Percentiles rank a stretch among this genome's conserved stretches.
Conservation (phyloP, 257 asterid species). For the Solanum lycopersicoides region DNA sequence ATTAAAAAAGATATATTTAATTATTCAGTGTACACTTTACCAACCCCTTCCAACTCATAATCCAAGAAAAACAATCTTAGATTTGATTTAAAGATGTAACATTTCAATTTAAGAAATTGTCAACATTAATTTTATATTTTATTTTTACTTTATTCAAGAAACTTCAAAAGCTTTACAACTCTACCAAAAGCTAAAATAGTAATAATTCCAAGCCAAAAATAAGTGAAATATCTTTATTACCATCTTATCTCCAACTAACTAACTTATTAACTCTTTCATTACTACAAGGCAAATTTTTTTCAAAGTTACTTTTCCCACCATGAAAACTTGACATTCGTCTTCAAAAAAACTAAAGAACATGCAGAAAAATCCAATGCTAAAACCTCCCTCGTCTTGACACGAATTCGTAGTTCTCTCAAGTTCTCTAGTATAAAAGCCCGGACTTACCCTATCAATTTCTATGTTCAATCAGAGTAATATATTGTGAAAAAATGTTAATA, state of each 20-base stretch:
- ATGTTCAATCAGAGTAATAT: neutral
- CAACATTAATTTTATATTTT: neutral
- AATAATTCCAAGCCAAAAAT: neutral
- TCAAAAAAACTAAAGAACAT: neutral
- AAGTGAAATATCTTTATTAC: neutral
- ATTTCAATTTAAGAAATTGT: neutral
- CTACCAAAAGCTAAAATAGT: neutral
- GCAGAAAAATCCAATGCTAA: neutral
- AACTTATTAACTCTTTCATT: neutral
- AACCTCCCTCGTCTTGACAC: neutral
- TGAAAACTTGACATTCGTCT: neutral
- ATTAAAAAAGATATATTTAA: neutral
- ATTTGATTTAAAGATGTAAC: neutral
- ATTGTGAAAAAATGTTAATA: neutral
- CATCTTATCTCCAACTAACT: neutral
- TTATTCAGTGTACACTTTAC: neutral
- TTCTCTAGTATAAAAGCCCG: neutral
- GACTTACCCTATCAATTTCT: neutral
- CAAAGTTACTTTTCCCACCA: constrained; percentile 1
- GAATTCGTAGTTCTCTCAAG: neutral
- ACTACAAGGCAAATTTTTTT: neutral
- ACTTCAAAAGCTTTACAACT: neutral
- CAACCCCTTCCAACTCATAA: neutral
- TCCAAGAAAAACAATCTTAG: neutral
- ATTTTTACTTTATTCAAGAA: neutral